Base-by-base conservation (phyloP, 257 asterid species). In the Asclepias syriaca region DNA sequence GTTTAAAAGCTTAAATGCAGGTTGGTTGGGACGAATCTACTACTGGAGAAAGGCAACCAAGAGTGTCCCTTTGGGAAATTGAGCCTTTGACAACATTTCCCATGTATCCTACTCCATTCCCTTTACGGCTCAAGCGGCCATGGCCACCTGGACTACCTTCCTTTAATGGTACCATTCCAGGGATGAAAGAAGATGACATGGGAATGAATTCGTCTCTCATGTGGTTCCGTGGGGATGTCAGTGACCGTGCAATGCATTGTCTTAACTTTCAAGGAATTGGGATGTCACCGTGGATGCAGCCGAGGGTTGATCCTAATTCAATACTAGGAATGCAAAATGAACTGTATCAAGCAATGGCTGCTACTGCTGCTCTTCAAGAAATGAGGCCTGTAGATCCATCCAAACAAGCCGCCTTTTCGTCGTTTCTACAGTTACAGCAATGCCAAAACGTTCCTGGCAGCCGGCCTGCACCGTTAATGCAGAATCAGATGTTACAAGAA, bases 21-120 rank as follows among this genome's bases (percentile, higher is more conserved):
- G 97, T 90, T 66, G 95, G 97, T 9, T 90, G 97, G 97, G 97
- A 90, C 46, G 97, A 90, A 71, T 90, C 97, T 24, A 85, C 96
- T 5, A 89, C 97, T 37, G 97, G 97, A 37, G 95, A 90, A 66
- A 83, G 86, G 78, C 97, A 87, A 77, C 91, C 87, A 21, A 80
- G 96, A 81, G 97, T 88, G 59, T 90, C 97, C 46, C 87, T 90
- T 68, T 90, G 97, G 97, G 95, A 90, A 79, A 87, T 90, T 19
- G 97, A 90, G 81, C 95, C 97, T 72, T 73, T 90, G 60, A 88
- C 92, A 13, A 84, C 97, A 50, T 90, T 87, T 82, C 91, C 93
- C 27, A 88, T 88, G 92, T 88, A 87, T 82, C 88, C 90, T 34
- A 87, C 96, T 0, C 85, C 93, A 15, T 88, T 87, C 76, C 79